These are phyloP conservation scores for Apophysomyces ossiformis DNA, from an alignment of 371 early-diverging fungal genomes.

Conservation along the genomic window DNA sequence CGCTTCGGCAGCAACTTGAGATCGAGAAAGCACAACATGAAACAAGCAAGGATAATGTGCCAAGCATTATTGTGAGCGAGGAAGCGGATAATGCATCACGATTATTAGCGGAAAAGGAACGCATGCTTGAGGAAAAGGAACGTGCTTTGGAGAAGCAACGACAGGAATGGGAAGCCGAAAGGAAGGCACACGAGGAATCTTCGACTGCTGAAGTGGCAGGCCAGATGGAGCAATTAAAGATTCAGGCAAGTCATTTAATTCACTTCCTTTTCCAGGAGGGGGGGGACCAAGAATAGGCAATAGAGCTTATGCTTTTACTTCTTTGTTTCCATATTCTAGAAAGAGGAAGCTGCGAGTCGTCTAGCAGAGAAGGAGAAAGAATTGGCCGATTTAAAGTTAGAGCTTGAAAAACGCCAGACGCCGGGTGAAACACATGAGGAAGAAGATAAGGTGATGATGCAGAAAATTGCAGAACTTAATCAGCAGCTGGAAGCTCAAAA, in stretches of 20 bases:
- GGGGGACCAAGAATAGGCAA: no score
- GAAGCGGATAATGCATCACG: slow-evolving; percentile 10
- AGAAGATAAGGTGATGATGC: slow-evolving; percentile 27
- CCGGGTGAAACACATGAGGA: slow-evolving; percentile 25
- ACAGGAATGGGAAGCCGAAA: slow-evolving; percentile 21
- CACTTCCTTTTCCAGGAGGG: no score
- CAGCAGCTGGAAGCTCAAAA: slow-evolving; percentile 47
- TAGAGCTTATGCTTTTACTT: no score
- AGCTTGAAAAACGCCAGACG: slow-evolving; percentile 23
- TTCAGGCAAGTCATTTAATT: slow-evolving; percentile 22
- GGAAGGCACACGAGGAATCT: slow-evolving; percentile 16
- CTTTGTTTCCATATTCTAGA: slow-evolving; percentile 22
- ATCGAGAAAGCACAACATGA: slow-evolving; percentile 29
- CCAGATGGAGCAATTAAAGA: slow-evolving; percentile 42
- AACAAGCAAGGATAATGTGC: slow-evolving; percentile 17
- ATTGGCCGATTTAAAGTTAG: slow-evolving; percentile 33
- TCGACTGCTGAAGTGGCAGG: slow-evolving; percentile 31
- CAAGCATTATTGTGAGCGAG: slow-evolving; percentile 27
- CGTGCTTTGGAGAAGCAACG: slow-evolving; percentile 24
- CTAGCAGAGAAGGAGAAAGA: slow-evolving; percentile 48
- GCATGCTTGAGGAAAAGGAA: slow-evolving; percentile 34
- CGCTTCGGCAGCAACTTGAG: slow-evolving; percentile 31
- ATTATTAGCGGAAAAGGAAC: slow-evolving; percentile 17
- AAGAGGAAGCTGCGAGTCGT: slow-evolving; percentile 41
- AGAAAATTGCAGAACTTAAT: slow-evolving; percentile 38